These are phyloP conservation scores for Cynara cardunculus DNA, from an alignment of 129 eudicot species.

Conservation along the genomic window DNA sequence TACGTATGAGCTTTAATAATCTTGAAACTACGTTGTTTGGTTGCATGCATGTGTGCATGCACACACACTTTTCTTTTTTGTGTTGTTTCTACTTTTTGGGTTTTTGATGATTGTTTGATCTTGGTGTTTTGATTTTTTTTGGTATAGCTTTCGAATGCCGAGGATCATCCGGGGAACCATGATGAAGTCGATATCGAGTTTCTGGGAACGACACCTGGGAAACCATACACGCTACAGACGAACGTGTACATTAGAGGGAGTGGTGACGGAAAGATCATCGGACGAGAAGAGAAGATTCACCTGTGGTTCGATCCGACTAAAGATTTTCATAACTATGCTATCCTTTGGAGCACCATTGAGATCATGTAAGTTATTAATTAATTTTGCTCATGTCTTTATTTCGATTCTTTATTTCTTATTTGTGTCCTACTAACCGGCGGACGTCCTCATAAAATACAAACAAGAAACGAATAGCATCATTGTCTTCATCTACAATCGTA, in stretches of 20 bases:
- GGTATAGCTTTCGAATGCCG: slow-evolving; percentile 72
- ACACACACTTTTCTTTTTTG: background rate
- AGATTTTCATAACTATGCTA: slow-evolving; percentile 77
- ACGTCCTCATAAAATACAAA: background rate
- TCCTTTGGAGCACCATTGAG: slow-evolving; percentile 72
- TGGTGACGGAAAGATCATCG: slow-evolving; percentile 69
- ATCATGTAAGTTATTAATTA: slow-evolving; percentile 53
- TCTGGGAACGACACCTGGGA: slow-evolving; percentile 71
- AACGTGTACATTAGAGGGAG: slow-evolving; percentile 87
- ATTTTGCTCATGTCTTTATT: background rate
- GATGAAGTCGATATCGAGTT: slow-evolving; percentile 86
- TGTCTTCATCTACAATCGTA: background rate
- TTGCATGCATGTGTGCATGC: background rate
- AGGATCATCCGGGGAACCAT: slow-evolving; percentile 71
- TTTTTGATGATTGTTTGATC: background rate
- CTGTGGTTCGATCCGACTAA: slow-evolving; percentile 87
- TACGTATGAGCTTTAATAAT: slow-evolving; percentile 42
- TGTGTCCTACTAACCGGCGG: slow-evolving; percentile 1
- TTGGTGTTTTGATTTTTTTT: background rate
- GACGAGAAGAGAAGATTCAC: slow-evolving; percentile 77
- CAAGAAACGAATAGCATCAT: background rate
- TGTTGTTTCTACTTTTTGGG: background rate
- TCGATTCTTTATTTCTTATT: background rate
- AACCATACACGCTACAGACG: slow-evolving; percentile 75
- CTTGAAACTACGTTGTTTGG: background rate